These are phyloP conservation scores for Pythium aristosporum DNA, from an alignment of 352 stramenopile species.

Conservation along the genomic window DNA sequence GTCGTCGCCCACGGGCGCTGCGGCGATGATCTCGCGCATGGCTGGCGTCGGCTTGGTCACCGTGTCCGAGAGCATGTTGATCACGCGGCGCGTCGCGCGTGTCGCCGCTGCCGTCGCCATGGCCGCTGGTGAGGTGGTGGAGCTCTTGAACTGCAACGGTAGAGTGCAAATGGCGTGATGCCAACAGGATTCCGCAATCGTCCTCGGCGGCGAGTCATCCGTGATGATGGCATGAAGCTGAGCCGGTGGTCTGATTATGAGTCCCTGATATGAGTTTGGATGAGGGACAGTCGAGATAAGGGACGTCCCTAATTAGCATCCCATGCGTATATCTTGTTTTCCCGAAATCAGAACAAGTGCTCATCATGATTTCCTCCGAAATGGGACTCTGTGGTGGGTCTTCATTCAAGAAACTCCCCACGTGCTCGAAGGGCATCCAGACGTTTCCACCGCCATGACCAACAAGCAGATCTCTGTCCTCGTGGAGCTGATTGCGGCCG, in stretches of 20 bases:
- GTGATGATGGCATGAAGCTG: not conserved
- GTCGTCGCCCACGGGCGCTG: constrained; percentile 75
- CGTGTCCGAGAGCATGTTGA: constrained; percentile 97
- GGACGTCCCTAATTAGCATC: constrained; percentile 1
- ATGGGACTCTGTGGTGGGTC: too few relatives aligned
- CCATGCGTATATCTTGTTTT: not conserved
- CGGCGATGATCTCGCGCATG: constrained; percentile 92
- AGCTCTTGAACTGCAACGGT: not conserved
- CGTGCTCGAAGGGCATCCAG: not conserved
- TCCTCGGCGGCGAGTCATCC: not conserved
- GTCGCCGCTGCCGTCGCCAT: constrained; percentile 12
- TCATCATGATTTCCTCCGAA: too few relatives aligned
- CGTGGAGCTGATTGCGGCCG: not conserved
- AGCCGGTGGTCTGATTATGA: not conserved
- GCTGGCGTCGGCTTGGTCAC: constrained; percentile 90
- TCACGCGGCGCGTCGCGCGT: constrained; percentile 22
- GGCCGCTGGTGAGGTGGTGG: not conserved
- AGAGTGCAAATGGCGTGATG: not conserved
- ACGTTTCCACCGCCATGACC: not conserved
- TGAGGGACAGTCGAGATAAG: not conserved
- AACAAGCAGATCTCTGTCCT: not conserved
- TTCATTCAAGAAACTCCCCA: not conserved
- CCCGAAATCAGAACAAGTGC: not conserved
- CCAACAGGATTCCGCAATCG: not conserved
- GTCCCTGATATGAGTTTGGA: not conserved